phyloP scores from a whole-genome alignment of 1,284 basidiomycete genomes.

The Phylloporus sp. region DNA sequence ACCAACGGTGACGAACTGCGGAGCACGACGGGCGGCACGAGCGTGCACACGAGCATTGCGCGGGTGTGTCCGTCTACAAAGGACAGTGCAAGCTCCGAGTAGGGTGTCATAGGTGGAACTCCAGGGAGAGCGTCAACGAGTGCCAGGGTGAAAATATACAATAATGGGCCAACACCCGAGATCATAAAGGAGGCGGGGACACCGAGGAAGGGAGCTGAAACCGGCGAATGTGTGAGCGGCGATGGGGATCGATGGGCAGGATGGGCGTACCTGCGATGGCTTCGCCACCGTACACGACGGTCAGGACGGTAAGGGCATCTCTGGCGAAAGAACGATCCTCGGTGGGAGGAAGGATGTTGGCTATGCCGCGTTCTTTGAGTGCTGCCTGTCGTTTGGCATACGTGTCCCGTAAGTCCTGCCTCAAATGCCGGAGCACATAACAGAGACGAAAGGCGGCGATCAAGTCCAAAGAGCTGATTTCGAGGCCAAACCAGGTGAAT shows the following conservation, averaged over 20 bases:
- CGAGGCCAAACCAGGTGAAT: conserved; percentile 67
- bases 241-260: neutral
- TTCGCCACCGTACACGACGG: conserved; percentile 77
- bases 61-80: conserved; percentile 71
- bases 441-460: conserved; percentile 69
- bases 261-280: conserved; percentile 55
- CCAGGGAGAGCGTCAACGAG: conserved; percentile 59
- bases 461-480: conserved; percentile 65
- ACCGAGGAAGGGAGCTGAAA: conserved; percentile 67
- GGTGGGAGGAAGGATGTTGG: conserved; percentile 29
- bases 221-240: neutral
- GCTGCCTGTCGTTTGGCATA: conserved; percentile 40
- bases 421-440: conserved; percentile 65
- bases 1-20: conserved; percentile 52
- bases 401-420: conserved; percentile 51
- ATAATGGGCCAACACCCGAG: conserved; percentile 58
- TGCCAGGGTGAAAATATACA: conserved; percentile 59
- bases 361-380: neutral
- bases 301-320: conserved; percentile 57
- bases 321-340: conserved; percentile 62
- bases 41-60: conserved; percentile 69
- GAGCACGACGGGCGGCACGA: conserved; percentile 68
- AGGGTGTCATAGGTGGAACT: conserved; percentile 54
- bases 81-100: conserved; percentile 65
- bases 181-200: conserved; percentile 71